Conservation (phyloP, 768 basidiomycete species). For the Termitomyces sp. region DNA sequence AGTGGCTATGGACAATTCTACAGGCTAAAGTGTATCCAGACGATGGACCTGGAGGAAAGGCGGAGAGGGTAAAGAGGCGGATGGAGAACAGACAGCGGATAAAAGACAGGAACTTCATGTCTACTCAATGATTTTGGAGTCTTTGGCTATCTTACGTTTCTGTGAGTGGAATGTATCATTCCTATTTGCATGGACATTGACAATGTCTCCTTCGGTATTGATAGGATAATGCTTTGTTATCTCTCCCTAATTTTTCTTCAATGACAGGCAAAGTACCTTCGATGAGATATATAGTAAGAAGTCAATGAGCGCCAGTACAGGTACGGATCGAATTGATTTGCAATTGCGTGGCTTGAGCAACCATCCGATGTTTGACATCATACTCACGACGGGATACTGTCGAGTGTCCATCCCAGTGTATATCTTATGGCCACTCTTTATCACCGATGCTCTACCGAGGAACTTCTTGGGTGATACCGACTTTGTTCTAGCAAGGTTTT, state of each 20-base stretch:
- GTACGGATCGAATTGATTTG: not conserved
- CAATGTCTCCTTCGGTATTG: not conserved
- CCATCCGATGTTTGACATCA: not conserved
- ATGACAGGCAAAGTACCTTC: not conserved
- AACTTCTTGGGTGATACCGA: not conserved
- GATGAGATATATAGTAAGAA: not conserved
- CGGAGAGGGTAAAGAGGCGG: constrained; percentile 51
- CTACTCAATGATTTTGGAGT: constrained; percentile 49
- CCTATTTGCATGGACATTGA: not conserved
- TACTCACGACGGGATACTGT: not conserved
- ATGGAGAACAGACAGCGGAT: constrained; percentile 62
- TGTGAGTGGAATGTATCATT: constrained; percentile 1
- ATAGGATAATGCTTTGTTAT: not conserved
- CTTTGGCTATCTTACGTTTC: constrained; percentile 1
- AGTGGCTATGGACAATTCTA: constrained; percentile 83
- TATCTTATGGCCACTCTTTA: not conserved
- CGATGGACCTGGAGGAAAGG: constrained; percentile 71
- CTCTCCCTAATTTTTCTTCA: not conserved
- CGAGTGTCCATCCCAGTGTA: not conserved
- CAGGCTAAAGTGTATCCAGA: constrained; percentile 55
- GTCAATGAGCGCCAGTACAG: not conserved
- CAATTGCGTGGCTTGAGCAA: not conserved
- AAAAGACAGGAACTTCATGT: constrained; percentile 83
- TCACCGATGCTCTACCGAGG: not conserved
- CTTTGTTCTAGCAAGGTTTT: not conserved